A percentile compares a stretch with the other conserved stretches of the same genome.
phyloP scores from a whole-genome alignment of 106 monocot species.

The Cymbidium sinense region DNA sequence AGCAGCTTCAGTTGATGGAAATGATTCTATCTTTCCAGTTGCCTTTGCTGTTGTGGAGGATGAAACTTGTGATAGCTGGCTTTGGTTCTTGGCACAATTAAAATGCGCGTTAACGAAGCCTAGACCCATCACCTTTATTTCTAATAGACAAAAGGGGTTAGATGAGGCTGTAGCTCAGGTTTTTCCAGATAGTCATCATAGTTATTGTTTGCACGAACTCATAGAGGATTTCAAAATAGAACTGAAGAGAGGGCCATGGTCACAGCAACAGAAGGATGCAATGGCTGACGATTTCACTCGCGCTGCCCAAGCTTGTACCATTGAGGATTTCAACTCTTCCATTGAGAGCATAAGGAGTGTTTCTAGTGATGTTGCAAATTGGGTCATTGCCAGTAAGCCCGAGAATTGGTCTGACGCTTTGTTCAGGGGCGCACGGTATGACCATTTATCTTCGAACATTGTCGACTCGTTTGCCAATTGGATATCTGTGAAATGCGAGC shows the following conservation, averaged over 20 bases:
- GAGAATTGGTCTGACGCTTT: constrained; percentile 83
- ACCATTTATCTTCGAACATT: constrained; percentile 63
- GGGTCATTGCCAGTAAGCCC: constrained; percentile 68
- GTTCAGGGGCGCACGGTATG: constrained; percentile 62
- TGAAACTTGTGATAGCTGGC: constrained; percentile 66
- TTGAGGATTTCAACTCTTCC: constrained; percentile 66
- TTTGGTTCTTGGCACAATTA: constrained; percentile 76
- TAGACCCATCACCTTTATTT: constrained; percentile 64
- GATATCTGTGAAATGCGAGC: constrained; percentile 69
- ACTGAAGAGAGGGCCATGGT: constrained; percentile 59
- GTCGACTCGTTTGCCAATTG: constrained; percentile 61
- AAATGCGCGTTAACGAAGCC: constrained; percentile 48
- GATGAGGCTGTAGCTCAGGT: constrained; percentile 68
- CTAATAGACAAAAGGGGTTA: constrained; percentile 62
- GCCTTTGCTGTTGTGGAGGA: constrained; percentile 80
- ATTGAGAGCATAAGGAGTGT: constrained; percentile 53
- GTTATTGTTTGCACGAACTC: constrained; percentile 62
- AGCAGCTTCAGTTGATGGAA: constrained; percentile 71
- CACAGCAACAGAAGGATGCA: constrained; percentile 53
- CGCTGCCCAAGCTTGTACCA: constrained; percentile 60
- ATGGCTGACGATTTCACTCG: constrained; percentile 68
- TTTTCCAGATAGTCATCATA: constrained; percentile 60
- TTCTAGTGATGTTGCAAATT: constrained; percentile 55
- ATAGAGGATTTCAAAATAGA: constrained; percentile 74
- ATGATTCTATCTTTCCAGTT: constrained; percentile 69